phyloP scores from a whole-genome alignment of 169 alveolate species.

The Cryptosporidium viatorum region DNA sequence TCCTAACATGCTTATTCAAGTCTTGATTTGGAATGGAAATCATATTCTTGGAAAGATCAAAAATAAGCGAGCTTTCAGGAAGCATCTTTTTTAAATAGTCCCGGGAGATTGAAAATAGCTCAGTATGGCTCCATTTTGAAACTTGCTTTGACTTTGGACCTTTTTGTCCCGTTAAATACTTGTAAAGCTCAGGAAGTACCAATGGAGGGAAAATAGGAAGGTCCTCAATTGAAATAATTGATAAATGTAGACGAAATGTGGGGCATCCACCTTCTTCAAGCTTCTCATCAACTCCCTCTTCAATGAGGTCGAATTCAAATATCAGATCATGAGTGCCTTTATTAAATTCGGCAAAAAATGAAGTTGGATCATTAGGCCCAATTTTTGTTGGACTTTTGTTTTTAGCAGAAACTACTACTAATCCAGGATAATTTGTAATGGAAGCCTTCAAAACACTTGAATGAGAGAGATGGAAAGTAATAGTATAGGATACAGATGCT shows the following conservation, averaged over 20 bases:
- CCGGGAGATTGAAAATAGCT: constrained; percentile 14
- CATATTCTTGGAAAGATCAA: constrained; percentile 4
- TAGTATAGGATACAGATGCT: not conserved
- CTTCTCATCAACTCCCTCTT: constrained; percentile 57
- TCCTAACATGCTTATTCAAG: not conserved
- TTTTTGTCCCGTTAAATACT: not conserved
- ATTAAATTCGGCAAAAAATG: constrained; percentile 24
- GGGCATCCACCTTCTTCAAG: constrained; percentile 67
- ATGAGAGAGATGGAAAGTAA: constrained; percentile 9
- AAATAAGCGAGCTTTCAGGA: not conserved
- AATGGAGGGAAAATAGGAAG: constrained; percentile 67
- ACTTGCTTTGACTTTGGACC: not conserved
- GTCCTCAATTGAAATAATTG: constrained; percentile 18
- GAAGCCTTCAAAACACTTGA: constrained; percentile 35
- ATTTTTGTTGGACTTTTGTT: not conserved
- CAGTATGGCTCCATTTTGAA: constrained; percentile 40
- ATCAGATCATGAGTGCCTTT: constrained; percentile 31
- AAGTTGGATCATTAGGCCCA: constrained; percentile 14
- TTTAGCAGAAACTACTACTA: constrained; percentile 4
- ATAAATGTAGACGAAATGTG: constrained; percentile 27
- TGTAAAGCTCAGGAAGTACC: constrained; percentile 1
- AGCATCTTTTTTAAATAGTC: constrained; percentile 18
- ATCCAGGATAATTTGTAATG: constrained; percentile 39
- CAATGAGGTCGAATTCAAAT: constrained; percentile 50
- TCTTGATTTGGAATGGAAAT: not conserved